Evolutionary conservation across 441 rosid genomes (phyloP).

Genomic region (Adansonia gregorii): DNA sequence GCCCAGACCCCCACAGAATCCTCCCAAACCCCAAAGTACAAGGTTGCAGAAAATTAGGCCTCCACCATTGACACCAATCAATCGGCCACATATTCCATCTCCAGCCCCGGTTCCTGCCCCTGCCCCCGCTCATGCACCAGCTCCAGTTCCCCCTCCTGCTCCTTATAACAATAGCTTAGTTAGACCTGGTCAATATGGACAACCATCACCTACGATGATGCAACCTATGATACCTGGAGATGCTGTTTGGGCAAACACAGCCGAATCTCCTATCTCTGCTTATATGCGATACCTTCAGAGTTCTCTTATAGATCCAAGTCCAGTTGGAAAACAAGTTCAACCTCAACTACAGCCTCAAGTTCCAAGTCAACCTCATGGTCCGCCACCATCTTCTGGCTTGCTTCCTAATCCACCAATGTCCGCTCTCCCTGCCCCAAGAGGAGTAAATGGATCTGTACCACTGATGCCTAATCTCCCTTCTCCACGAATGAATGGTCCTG

Average conservation of each 20-base stretch:
- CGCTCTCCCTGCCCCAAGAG: slow-evolving; percentile 40
- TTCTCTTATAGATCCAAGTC: slow-evolving; percentile 56
- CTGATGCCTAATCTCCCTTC: slow-evolving; percentile 39
- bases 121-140: slow-evolving; percentile 32
- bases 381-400: slow-evolving; percentile 42
- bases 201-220: slow-evolving; percentile 38
- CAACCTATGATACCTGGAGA: slow-evolving; percentile 43
- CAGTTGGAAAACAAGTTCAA: slow-evolving; percentile 48
- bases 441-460: slow-evolving; percentile 42
- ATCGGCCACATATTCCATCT: slow-evolving; percentile 53
- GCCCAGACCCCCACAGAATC: slow-evolving; percentile 73
- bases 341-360: slow-evolving; percentile 41
- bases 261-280: slow-evolving; percentile 81
- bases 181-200: slow-evolving; percentile 52
- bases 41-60: slow-evolving; percentile 78
- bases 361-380: slow-evolving; percentile 44
- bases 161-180: slow-evolving; percentile 42
- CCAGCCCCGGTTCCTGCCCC: slow-evolving; percentile 38
- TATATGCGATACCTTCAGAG: slow-evolving; percentile 76
- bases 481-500: slow-evolving; percentile 51
- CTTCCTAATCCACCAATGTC: slow-evolving; percentile 50
- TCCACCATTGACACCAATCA: slow-evolving; percentile 73
- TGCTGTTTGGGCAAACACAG: slow-evolving; percentile 44
- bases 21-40: slow-evolving; percentile 74
- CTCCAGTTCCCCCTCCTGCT: slow-evolving; percentile 36